A percentile compares a stretch with the other conserved stretches of the same genome.
Evolutionary conservation across 495 filamentous ascomycete genomes (phyloP).

Genomic region (Xylaria curta): DNA sequence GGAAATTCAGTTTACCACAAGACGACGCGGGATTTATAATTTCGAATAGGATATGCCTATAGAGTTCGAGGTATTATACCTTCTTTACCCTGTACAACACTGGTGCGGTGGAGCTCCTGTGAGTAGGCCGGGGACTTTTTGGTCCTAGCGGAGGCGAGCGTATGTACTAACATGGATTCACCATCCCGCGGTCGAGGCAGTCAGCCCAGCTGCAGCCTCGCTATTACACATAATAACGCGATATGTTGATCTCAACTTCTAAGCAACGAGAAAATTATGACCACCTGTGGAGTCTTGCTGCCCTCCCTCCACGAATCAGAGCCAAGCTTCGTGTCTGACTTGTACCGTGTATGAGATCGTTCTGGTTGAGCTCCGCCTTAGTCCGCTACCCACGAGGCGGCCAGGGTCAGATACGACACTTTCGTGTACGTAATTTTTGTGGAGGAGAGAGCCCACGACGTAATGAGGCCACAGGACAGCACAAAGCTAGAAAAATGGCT

Average conservation of each 20-base stretch:
- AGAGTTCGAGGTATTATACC: not conserved
- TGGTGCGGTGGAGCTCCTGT: not conserved
- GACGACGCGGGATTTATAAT: not conserved
- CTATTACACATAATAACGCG: constrained; percentile 25
- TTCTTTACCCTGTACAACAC: not conserved
- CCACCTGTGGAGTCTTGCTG: constrained; percentile 15
- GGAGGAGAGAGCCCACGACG: constrained; percentile 14
- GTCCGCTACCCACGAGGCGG: not conserved
- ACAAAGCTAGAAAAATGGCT: constrained; percentile 3
- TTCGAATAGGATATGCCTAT: not conserved
- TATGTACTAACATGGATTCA: constrained; percentile 12
- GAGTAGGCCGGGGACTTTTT: constrained; percentile 5
- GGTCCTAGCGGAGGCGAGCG: not conserved
- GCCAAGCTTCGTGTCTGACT: not conserved
- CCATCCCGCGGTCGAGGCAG: not conserved
- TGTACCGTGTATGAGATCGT: not conserved
- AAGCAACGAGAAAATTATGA: constrained; percentile 4
- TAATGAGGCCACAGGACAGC: constrained; percentile 15
- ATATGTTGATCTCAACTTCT: constrained; percentile 22
- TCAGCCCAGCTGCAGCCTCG: not conserved
- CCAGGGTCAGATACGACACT: not conserved
- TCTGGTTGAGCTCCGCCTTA: constrained; percentile 7
- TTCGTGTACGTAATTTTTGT: constrained; percentile 23
- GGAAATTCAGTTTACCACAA: not conserved
- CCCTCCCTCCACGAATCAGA: constrained; percentile 14